Base-by-base conservation (phyloP, 352 stramenopile species). In the Globisporangium canariense region DNA sequence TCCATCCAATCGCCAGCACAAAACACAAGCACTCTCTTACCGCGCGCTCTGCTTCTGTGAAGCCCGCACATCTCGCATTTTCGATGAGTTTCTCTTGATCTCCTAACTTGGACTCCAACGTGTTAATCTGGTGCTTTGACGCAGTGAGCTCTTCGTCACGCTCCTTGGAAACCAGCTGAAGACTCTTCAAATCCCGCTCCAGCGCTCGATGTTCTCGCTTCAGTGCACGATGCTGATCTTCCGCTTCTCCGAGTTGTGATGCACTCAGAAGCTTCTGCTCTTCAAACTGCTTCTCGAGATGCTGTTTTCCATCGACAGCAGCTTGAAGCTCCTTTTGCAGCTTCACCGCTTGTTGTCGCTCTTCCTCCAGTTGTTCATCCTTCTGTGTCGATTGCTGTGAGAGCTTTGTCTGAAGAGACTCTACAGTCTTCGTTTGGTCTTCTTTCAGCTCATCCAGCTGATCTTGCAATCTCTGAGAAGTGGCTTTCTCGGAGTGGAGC, bases 161-260 rank as follows among this genome's bases (percentile, higher is more conserved):
- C 41, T 86, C 82, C 51, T 86, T 89, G 18, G 72, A 72, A 4
- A 75, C 50, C 2, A 58, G 60, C 67, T 89, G 80, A 3, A 79
- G 61, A 0, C 61, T 71, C 55, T 91, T 91, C 0, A 91, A 49
- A 3, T 91, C 82, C 9, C 80, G 74, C 54, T 91, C 78, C n/a
- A 88, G 65, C 1, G 70, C 76, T 52, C 78, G 75, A 30, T 81
- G 75, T 36, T 91, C 80, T 2, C 82, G 73, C 53, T 89, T 89
- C 16, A 87, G 50, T 0, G 73, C 67, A 3, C 78, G 70, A 13
- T 85, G 73, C 28, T 82, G 69, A 25, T 89, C 76, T 34, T 89
- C 82, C 38, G 74, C 66, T 16, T 91, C 79, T 3, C 69, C 78
- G 22, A 84, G 67, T 57, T 78, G 60, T 14, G 49, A 41, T 7